A percentile compares a stretch with the other conserved stretches of the same genome.
phyloP scores from a whole-genome alignment of 2,329 filamentous ascomycete species.

The Xylaria sp. region DNA sequence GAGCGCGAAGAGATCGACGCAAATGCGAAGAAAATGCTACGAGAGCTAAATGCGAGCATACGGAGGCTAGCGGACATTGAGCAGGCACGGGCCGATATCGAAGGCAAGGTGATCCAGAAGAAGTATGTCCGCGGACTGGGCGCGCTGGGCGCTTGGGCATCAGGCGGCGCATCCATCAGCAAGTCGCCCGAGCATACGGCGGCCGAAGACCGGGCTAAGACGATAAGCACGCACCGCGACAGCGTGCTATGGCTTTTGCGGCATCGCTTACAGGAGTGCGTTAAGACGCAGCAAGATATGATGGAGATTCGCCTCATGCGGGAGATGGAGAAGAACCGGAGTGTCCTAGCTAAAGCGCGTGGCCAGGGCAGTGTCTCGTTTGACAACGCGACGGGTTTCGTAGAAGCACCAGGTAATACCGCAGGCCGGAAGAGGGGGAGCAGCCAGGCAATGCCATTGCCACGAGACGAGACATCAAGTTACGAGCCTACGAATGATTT shows the following conservation, averaged over 20 bases:
- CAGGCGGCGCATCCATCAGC: slow-evolving; percentile 62
- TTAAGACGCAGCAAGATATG: slow-evolving; percentile 83
- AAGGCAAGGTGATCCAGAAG: slow-evolving; percentile 71
- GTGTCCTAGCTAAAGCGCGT: slow-evolving; percentile 74
- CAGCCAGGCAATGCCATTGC: slow-evolving; percentile 33
- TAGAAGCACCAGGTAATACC: slow-evolving; percentile 32
- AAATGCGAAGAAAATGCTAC: slow-evolving; percentile 82
- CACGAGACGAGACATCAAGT: slow-evolving; percentile 33
- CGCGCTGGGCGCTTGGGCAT: slow-evolving; percentile 66
- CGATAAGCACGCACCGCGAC: slow-evolving; percentile 74
- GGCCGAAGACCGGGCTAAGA: slow-evolving; percentile 73
- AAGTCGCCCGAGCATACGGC: slow-evolving; percentile 68
- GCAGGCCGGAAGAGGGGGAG: slow-evolving; percentile 26
- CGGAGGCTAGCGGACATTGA: slow-evolving; percentile 81
- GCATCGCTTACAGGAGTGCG: slow-evolving; percentile 75
- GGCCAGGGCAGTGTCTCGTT: slow-evolving; percentile 37
- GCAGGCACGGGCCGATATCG: slow-evolving; percentile 77
- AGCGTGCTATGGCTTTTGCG: slow-evolving; percentile 84
- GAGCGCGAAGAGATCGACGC: slow-evolving; percentile 88
- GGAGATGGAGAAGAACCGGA: slow-evolving; percentile 88
- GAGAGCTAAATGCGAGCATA: slow-evolving; percentile 84
- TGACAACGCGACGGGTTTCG: slow-evolving; percentile 16
- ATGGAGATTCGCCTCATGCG: slow-evolving; percentile 87
- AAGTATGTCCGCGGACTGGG: slow-evolving; percentile 71
- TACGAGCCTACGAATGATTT: slow-evolving; percentile 56